phyloP scores from a whole-genome alignment of 768 basidiomycete genomes.

The Lentinula raphanica region DNA sequence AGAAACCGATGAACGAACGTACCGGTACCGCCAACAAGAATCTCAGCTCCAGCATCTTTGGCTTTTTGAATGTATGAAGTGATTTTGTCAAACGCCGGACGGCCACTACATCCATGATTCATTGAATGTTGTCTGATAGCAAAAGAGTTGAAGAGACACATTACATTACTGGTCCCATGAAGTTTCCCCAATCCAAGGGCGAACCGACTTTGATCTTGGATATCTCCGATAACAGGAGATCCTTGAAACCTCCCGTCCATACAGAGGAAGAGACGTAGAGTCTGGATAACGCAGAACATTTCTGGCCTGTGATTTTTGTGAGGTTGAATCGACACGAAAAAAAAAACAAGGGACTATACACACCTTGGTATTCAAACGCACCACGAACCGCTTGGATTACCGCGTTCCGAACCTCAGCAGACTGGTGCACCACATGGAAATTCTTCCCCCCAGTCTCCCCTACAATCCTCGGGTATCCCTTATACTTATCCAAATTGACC shows the following conservation, averaged over 20 bases:
- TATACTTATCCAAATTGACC: constrained; percentile 81
- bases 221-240: constrained; percentile 66
- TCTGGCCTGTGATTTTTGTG: constrained; percentile 62
- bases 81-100: constrained; percentile 87
- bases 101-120: constrained; percentile 43
- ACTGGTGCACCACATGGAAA: constrained; percentile 89
- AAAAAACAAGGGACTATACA: constrained; percentile 2
- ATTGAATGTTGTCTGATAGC: background rate
- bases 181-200: constrained; percentile 72
- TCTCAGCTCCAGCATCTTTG: constrained; percentile 82
- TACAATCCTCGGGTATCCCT: constrained; percentile 88
- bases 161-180: constrained; percentile 96
- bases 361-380: constrained; percentile 95
- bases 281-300: constrained; percentile 92
- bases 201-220: constrained; percentile 84
- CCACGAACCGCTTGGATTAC: constrained; percentile 82
- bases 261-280: constrained; percentile 83
- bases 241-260: constrained; percentile 86
- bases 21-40: constrained; percentile 83
- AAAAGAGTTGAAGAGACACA: constrained; percentile 19
- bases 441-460: constrained; percentile 99
- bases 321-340: background rate
- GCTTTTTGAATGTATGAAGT: constrained; percentile 79
- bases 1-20: constrained; percentile 9
- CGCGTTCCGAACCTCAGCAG: constrained; percentile 86